Percentiles rank a stretch among this genome's conserved stretches.
phyloP scores from a whole-genome alignment of 73 alveolate species.

The Symbiodinium pilosum region DNA sequence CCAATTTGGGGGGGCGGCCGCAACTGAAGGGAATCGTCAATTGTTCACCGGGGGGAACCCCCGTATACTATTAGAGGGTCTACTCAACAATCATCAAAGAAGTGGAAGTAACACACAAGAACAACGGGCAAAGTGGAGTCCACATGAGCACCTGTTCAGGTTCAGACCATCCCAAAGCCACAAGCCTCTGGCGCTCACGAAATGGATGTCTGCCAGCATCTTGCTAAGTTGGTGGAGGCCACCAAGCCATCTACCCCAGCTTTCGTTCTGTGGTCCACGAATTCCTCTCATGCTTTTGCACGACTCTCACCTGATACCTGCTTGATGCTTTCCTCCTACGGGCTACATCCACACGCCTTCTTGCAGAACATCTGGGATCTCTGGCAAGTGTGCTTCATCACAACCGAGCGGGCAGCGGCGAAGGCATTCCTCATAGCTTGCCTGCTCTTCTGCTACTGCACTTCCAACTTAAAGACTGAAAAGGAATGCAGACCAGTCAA shows the following conservation, averaged over 20 bases:
- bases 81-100: no score
- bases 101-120: no score
- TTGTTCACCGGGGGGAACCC: no score
- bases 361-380: not conserved
- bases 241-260: slow-evolving; percentile 56
- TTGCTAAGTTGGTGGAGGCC: slow-evolving; percentile 63
- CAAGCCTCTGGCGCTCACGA: not conserved
- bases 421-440: slow-evolving; percentile 40
- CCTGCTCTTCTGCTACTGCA: not conserved
- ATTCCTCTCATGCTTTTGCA: slow-evolving; percentile 2
- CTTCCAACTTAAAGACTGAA: not conserved
- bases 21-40: no score
- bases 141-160: not conserved
- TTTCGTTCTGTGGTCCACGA: slow-evolving; percentile 33
- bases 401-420: slow-evolving; percentile 45
- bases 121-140: not conserved
- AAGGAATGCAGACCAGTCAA: no score
- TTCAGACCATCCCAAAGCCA: no score
- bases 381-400: not conserved
- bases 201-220: not conserved
- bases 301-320: no score
- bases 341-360: not conserved
- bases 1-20: no score
- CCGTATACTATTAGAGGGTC: no score
- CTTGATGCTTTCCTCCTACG: no score